Base-by-base conservation (phyloP, 163 green algal genomes). In the Trebouxia gelatinosa region DNA sequence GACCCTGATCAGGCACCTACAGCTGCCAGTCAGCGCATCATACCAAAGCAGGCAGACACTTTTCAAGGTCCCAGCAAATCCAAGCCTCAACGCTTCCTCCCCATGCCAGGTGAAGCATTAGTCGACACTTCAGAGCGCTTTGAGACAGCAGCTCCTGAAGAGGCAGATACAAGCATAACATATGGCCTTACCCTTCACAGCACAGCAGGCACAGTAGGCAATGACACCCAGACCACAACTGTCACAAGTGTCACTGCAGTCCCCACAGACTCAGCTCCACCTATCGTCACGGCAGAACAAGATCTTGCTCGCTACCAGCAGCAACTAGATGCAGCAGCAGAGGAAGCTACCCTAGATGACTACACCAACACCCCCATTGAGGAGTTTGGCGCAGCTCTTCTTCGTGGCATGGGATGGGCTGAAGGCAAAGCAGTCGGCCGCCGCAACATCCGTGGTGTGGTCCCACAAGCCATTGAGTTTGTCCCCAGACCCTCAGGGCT, bases 331-430 rank as follows among this genome's bases (percentile, higher is more conserved):
- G 64, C 64, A 72, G 64, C 64, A 54, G 64, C 68, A 51, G 68
- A 76, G 9, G 68, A 62, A n/a, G 78, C 85, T 3, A 80, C 38
- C 1, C 19, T 83, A 34, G 85, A 96, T 61, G 90, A 85, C 5
- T 99, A 99, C 75, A 93, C 97, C 35, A 80, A 79, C 29, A 97
- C 98, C 90, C 96, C 96, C 3, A 89, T 99, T 19, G 95, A 98
- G 79, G 85, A 93, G 51, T 99, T 99, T 89, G 96, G 94, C 3
- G 87, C 90, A 64, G 96, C 96, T 9, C 91, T 99, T 88, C 87
- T 99, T 72, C 84, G 91, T 0, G 96, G 96, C 68, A 97, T 99
- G 91, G 94, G 91, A 48, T 98, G 94, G 94, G 72, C 86, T 19
- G 93, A 98, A 51, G 93, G 92, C 31, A 90, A 92, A 80, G 87